phyloP scores from a whole-genome alignment of 169 alveolate species.

The Plasmodium yoelii region DNA sequence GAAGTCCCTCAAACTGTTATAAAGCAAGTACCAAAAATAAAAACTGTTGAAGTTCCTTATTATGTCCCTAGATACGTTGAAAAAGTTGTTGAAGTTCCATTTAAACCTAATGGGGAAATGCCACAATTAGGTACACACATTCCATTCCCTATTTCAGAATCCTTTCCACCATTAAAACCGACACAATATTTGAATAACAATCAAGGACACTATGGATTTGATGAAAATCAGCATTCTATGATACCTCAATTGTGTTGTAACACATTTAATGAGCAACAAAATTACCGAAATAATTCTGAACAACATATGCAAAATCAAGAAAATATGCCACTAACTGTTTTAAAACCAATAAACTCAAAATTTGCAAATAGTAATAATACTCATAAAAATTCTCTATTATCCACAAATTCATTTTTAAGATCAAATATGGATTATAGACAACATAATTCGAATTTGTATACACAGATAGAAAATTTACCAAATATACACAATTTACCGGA shows the following conservation, averaged over 20 bases:
- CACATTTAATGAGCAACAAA: slow-evolving; percentile 55
- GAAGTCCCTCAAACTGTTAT: slow-evolving; percentile 89
- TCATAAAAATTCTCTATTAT: slow-evolving; percentile 5
- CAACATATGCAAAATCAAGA: slow-evolving; percentile 6
- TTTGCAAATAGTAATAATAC: slow-evolving; percentile 6
- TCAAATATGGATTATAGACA: slow-evolving; percentile 29
- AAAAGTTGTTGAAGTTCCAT: slow-evolving; percentile 87
- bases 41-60: slow-evolving; percentile 89
- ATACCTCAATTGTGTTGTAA: slow-evolving; percentile 42
- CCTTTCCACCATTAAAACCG: slow-evolving; percentile 77
- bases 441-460: slow-evolving; percentile 19
- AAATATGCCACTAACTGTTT: slow-evolving; percentile 24
- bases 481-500: slow-evolving; percentile 79
- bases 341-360: slow-evolving; percentile 30
- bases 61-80: slow-evolving; percentile 90
- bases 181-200: slow-evolving; percentile 65
- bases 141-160: slow-evolving; percentile 74
- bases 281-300: slow-evolving; percentile 16
- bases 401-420: slow-evolving; percentile 9
- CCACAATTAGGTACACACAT: slow-evolving; percentile 61
- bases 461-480: slow-evolving; percentile 57
- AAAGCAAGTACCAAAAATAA: slow-evolving; percentile 87
- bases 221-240: slow-evolving; percentile 19
- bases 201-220: slow-evolving; percentile 3
- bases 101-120: slow-evolving; percentile 85